Base-by-base conservation (phyloP, 345 rosid genomes). In the Microthlaspi erraticum region DNA sequence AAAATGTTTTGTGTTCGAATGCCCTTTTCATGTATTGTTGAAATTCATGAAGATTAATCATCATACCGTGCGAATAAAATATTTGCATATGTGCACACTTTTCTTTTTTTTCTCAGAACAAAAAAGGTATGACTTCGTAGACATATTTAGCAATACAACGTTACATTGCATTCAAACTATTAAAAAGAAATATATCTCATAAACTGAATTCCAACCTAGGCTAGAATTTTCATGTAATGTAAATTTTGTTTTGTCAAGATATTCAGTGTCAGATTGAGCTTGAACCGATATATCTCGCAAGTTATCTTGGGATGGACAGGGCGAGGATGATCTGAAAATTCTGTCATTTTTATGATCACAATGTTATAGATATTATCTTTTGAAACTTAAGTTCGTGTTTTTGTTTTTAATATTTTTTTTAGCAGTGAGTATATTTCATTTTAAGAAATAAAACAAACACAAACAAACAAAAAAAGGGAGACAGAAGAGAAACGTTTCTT, bases 381-480 rank as follows among this genome's bases (percentile, higher is more conserved):
- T 36, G 41, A 38, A 72, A 64, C 50, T 63, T 23, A 65, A 29
- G 37, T 56, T 36, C 39, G 31, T 11, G n/a, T 20, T 9, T 61
- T 26, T 23, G 26, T 23, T 23, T 23, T 23, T 23, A 2, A 23
- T 2, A 23, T 26, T 2, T 26, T 8, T 14, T 9, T 10, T 3
- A 39, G 37, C 42, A 43, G 37, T 3, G 41, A 64, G 36, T 19
- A 49, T 32, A 37, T 53, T 34, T 43, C 36, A 13, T 26, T 64
- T 37, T 38, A 13, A 56, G 8, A 12, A 37, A 7, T 26, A 45
- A 55, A 17, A 38, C 41, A 65, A 56, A 31, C 56, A n/a, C 60
- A 73, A 73, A 26, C 66, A 69, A 48, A 70, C 44, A 45, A 70
- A 73, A 36, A 36, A 48, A 7, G 0, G 19, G 60, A 73, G 60